Conservation (phyloP, 371 early-diverging fungal genomes). For the Conidiobolus incongruus region DNA sequence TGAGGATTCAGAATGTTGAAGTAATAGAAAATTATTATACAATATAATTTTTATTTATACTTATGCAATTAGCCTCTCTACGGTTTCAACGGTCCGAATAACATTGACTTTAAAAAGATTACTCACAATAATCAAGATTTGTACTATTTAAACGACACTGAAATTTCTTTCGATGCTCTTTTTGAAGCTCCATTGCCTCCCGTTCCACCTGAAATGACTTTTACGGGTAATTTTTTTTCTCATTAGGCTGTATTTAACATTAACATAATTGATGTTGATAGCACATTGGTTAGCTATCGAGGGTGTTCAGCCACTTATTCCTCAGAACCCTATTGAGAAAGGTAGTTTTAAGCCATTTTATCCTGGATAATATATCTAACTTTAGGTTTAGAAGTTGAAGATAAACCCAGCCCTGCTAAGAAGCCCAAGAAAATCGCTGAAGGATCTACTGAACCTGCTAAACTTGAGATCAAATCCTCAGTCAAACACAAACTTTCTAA, state of each 20-base stretch:
- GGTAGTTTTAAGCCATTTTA: constrained; percentile 12
- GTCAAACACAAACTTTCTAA: constrained; percentile 88
- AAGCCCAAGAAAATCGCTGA: not conserved
- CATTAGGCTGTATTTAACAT: not conserved
- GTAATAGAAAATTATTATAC: constrained; percentile 13
- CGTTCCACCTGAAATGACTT: constrained; percentile 72
- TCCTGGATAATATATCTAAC: not conserved
- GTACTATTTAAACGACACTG: constrained; percentile 93
- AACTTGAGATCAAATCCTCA: constrained; percentile 49
- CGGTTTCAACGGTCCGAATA: constrained; percentile 69
- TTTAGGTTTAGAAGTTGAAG: not conserved
- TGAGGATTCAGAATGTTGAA: constrained; percentile 91
- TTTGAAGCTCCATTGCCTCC: constrained; percentile 83
- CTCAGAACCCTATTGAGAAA: constrained; percentile 81
- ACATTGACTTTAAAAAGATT: constrained; percentile 47
- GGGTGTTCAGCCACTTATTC: constrained; percentile 97
- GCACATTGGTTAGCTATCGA: constrained; percentile 99
- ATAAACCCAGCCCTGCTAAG: not conserved
- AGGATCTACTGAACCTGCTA: constrained; percentile 14
- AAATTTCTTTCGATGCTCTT: constrained; percentile 84
- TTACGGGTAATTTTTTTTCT: constrained; percentile 32
- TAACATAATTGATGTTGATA: not conserved
- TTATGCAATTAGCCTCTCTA: constrained; percentile 93
- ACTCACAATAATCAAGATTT: constrained; percentile 36
- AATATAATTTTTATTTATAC: not conserved